Evolutionary conservation across 2,329 filamentous ascomycete species (phyloP).

Genomic region (Penicillium expansum): DNA sequence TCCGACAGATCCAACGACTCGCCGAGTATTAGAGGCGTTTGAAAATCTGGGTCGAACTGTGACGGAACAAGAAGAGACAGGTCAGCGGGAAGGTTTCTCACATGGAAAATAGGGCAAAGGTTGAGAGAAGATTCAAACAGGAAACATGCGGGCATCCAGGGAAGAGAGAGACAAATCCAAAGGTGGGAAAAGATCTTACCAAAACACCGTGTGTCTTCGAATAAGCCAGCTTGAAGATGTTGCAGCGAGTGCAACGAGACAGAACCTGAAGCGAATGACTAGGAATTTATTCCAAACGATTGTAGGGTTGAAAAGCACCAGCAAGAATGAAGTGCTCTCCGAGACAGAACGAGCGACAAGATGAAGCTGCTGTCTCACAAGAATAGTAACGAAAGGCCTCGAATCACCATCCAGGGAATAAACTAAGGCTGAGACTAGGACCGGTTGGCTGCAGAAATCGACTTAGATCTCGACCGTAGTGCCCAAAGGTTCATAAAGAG

Average conservation of each 20-base stretch:
- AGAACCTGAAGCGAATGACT: slow-evolving; percentile 48
- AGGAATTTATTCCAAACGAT: slow-evolving; percentile 43
- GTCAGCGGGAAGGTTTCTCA: slow-evolving; percentile 17
- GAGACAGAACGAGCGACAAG: slow-evolving; percentile 47
- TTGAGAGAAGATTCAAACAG: slow-evolving; percentile 20
- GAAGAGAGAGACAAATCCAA: slow-evolving; percentile 24
- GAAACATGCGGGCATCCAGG: slow-evolving; percentile 26
- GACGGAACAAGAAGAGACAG: slow-evolving; percentile 8
- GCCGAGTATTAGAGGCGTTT: slow-evolving; percentile 48
- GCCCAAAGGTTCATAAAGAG: slow-evolving; percentile 23
- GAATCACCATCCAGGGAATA: slow-evolving; percentile 36
- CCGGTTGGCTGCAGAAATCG: slow-evolving; percentile 34
- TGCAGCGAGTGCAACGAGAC: slow-evolving; percentile 44
- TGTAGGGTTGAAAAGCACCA: slow-evolving; percentile 36
- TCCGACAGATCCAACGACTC: slow-evolving; percentile 48
- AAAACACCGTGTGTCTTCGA: slow-evolving; percentile 47
- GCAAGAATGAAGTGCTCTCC: slow-evolving; percentile 31
- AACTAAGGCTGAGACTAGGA: slow-evolving; percentile 27
- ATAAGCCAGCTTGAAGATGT: slow-evolving; percentile 52
- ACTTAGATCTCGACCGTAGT: slow-evolving; percentile 25
- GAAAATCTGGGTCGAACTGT: slow-evolving; percentile 45
- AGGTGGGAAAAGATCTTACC: slow-evolving; percentile 33
- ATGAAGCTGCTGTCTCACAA: slow-evolving; percentile 36
- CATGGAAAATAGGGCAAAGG: slow-evolving; percentile 4
- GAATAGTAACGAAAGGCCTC: slow-evolving; percentile 31